phyloP scores from a whole-genome alignment of 257 asterid species.

The Petrea volubilis region DNA sequence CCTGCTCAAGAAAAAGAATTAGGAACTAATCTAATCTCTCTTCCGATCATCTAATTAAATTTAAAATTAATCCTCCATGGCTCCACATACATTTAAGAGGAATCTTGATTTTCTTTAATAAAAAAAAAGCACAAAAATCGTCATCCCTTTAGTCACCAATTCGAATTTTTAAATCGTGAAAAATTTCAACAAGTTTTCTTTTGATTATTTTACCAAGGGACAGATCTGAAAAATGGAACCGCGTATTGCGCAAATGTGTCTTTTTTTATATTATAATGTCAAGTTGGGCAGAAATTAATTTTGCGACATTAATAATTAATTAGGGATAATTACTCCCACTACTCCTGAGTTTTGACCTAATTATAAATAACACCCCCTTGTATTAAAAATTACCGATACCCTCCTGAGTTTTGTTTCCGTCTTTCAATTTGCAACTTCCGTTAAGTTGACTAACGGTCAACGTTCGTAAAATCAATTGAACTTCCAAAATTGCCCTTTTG shows the following conservation, averaged over 20 bases:
- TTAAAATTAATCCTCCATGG: neutral
- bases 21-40: neutral
- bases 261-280: neutral
- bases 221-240: neutral
- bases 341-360: too few species aligned
- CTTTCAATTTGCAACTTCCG: too few species aligned
- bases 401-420: too few species aligned
- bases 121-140: conserved; percentile 6
- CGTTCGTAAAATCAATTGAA: too few species aligned
- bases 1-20: conserved; percentile 13
- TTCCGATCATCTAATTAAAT: neutral
- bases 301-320: neutral
- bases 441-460: too few species aligned
- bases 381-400: too few species aligned
- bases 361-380: too few species aligned
- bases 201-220: neutral
- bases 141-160: conserved; percentile 36
- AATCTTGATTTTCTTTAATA: conserved; percentile 10
- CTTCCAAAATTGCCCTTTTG: too few species aligned
- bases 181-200: neutral
- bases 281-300: neutral
- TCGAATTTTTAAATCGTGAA: neutral
- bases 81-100: conserved; percentile 12
- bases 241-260: neutral
- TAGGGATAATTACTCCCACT: too few species aligned